Conservation (phyloP, 768 basidiomycete species). For the Suillus decipiens region DNA sequence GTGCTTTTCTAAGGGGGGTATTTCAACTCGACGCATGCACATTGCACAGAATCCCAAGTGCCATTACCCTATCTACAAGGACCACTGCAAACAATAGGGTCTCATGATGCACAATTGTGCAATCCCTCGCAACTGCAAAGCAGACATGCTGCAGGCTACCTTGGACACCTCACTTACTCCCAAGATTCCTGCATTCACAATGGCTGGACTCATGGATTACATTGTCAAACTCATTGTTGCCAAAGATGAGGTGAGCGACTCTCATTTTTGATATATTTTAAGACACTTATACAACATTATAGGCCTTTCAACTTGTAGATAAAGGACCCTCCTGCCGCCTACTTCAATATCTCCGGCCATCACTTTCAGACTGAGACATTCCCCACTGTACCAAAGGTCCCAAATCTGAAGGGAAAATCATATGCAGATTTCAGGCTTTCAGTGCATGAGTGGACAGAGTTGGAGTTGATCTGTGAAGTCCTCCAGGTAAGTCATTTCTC, state of each 20-base stretch:
- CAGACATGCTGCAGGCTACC: neutral
- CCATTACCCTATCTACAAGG: neutral
- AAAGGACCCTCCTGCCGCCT: neutral
- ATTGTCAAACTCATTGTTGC: neutral
- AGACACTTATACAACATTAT: neutral
- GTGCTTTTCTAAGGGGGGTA: neutral
- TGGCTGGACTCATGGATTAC: neutral
- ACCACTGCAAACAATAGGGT: neutral
- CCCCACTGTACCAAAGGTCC: no score
- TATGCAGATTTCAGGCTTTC: no score
- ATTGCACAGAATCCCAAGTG: neutral
- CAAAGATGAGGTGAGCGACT: neutral
- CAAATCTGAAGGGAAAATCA: no score
- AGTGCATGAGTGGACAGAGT: no score
- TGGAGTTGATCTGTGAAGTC: conserved; percentile 17
- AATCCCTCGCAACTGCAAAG: neutral
- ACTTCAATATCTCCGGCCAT: no score
- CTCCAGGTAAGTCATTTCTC: conserved; percentile 13
- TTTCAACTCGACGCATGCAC: neutral
- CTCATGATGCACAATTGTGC: neutral
- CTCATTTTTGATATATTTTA: neutral
- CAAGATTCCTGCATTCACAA: neutral
- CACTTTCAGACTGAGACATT: no score
- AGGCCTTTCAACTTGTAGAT: conserved; percentile 4
- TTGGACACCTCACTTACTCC: neutral